These are phyloP conservation scores for Hypoxylon sp. DNA, from an alignment of 2,329 filamentous ascomycete genomes.

Conservation along the genomic window DNA sequence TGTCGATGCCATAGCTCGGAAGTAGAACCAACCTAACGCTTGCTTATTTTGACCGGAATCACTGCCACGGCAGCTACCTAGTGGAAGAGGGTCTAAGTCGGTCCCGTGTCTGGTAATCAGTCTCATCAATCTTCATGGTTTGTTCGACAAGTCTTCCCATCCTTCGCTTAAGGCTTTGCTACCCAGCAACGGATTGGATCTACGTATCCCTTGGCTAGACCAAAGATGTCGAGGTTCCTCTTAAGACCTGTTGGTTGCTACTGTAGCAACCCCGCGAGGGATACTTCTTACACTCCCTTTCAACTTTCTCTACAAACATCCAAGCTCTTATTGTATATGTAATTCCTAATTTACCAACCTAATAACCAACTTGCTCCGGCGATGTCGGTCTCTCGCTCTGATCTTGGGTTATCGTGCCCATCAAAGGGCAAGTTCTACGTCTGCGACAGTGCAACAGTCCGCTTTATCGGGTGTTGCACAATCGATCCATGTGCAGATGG, in stretches of 20 bases:
- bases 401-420: constrained; percentile 54
- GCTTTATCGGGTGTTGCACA: constrained; percentile 59
- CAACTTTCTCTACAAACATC: constrained; percentile 12
- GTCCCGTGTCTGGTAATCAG: constrained; percentile 24
- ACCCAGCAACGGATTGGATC: constrained; percentile 20
- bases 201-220: constrained; percentile 29
- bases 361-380: constrained; percentile 20
- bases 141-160: constrained; percentile 44
- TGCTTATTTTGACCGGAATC: constrained; percentile 31
- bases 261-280: constrained; percentile 21
- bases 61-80: constrained; percentile 34
- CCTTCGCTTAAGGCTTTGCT: constrained; percentile 19
- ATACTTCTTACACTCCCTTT: constrained; percentile 27
- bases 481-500: constrained; percentile 57
- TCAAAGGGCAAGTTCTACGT: constrained; percentile 50
- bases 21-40: constrained; percentile 22
- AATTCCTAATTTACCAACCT: constrained; percentile 14
- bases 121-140: constrained; percentile 6
- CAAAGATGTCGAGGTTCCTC: constrained; percentile 24
- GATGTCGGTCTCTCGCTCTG: constrained; percentile 37
- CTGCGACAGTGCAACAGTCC: constrained; percentile 51
- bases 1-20: constrained; percentile 17
- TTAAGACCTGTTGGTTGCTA: constrained; percentile 29
- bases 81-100: constrained; percentile 20
- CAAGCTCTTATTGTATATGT: constrained; percentile 13